Evolutionary conservation across 352 stramenopile species (phyloP).

Genomic region (Aphanomyces euteiches): DNA sequence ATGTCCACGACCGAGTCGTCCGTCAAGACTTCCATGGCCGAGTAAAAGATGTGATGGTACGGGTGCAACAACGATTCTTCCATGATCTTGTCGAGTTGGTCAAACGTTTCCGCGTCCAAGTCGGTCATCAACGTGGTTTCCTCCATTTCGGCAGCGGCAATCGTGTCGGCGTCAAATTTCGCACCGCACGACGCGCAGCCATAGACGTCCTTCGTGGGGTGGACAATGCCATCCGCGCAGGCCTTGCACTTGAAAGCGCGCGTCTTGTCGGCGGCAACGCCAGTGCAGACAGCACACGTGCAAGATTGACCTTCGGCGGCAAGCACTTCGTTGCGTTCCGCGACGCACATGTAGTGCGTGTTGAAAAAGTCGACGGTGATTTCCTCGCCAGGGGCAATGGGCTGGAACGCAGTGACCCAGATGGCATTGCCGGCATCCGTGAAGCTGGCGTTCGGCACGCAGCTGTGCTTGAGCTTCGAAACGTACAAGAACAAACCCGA

Average conservation of each 20-base stretch:
- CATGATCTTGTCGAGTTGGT: not conserved
- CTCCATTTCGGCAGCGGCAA: not conserved
- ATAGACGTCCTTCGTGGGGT: slow-evolving; percentile 1
- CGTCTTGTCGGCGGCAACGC: slow-evolving; percentile 48
- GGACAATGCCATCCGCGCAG: slow-evolving; percentile 3
- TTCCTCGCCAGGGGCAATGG: slow-evolving; percentile 53
- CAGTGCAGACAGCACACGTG: slow-evolving; percentile 52
- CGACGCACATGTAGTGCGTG: slow-evolving; percentile 69
- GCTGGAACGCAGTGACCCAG: slow-evolving; percentile 70
- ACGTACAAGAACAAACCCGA: slow-evolving; percentile 69
- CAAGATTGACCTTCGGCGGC: slow-evolving; percentile 57
- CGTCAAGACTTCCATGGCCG: not conserved
- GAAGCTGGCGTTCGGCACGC: slow-evolving; percentile 69
- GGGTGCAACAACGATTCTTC: not conserved
- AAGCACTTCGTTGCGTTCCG: slow-evolving; percentile 54
- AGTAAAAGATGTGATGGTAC: slow-evolving; percentile 16
- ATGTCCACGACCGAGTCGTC: not conserved
- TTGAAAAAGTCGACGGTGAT: slow-evolving; percentile 79
- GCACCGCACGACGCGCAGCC: not conserved
- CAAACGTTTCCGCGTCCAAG: slow-evolving; percentile 13
- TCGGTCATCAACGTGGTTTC: slow-evolving; percentile 2
- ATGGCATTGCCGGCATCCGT: slow-evolving; percentile 61
- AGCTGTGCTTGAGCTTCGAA: slow-evolving; percentile 76
- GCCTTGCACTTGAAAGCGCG: slow-evolving; percentile 51
- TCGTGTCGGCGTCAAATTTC: not conserved